Conservation (phyloP, 129 eudicot species). For the Tagetes erecta region DNA sequence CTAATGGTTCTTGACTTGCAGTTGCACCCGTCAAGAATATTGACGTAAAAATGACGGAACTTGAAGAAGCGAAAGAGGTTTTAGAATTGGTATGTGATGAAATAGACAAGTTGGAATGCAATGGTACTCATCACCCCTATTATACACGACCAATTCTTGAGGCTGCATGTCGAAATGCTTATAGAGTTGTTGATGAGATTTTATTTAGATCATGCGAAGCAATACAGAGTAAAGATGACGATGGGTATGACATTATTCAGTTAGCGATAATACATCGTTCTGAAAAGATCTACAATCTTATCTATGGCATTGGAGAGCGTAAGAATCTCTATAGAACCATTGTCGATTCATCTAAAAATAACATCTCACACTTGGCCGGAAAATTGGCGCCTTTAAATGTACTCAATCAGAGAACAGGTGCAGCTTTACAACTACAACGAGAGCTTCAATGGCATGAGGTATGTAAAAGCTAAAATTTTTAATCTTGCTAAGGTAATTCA, state of each 20-base stretch:
- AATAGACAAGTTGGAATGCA: not conserved
- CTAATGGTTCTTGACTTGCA: not conserved
- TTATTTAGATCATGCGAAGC: not conserved
- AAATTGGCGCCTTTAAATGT: conserved; percentile 11
- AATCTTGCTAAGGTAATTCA: not conserved
- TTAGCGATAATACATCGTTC: conserved; percentile 25
- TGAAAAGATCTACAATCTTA: conserved; percentile 20
- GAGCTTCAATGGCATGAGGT: conserved; percentile 40
- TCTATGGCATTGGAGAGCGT: conserved; percentile 20
- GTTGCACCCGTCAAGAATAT: conserved; percentile 9
- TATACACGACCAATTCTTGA: conserved; percentile 17
- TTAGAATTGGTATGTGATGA: conserved; percentile 12
- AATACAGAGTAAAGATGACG: not conserved
- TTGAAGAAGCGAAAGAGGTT: conserved; percentile 1
- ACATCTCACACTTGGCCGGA: conserved; percentile 33
- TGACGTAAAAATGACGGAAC: not conserved
- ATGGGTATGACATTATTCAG: conserved; percentile 22
- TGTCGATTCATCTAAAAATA: conserved; percentile 25
- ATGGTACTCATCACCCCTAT: conserved; percentile 16
- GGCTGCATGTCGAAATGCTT: conserved; percentile 22
- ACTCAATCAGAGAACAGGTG: conserved; percentile 21
- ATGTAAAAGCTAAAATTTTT: not conserved
- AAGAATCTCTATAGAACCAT: not conserved
- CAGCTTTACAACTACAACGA: conserved; percentile 32
- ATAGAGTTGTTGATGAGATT: conserved; percentile 10